phyloP scores from a whole-genome alignment of 495 filamentous ascomycete genomes.

The Articulospora tetracladia region DNA sequence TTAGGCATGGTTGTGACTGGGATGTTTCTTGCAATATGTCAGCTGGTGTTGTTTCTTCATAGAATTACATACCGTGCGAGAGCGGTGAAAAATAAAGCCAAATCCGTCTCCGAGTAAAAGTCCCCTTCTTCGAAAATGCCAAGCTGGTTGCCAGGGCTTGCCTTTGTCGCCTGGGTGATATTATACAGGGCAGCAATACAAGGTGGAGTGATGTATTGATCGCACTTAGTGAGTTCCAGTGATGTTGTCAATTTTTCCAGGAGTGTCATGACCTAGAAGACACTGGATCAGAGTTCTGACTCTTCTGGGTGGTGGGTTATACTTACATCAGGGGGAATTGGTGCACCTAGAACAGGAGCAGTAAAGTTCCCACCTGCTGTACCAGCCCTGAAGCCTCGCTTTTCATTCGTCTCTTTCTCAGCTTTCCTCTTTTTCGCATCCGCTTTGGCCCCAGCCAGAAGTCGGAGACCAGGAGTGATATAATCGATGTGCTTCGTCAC shows the following conservation, averaged over 20 bases:
- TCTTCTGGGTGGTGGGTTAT: background rate
- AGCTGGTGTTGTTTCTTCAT: background rate
- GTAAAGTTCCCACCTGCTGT: background rate
- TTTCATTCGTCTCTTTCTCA: background rate
- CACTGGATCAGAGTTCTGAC: background rate
- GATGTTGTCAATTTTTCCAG: background rate
- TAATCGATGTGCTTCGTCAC: slow-evolving; percentile 16
- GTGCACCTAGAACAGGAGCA: background rate
- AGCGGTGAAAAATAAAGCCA: slow-evolving; percentile 55
- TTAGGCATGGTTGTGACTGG: slow-evolving; percentile 20
- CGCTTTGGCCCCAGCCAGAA: background rate
- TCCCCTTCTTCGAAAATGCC: slow-evolving; percentile 29
- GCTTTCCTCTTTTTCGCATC: background rate
- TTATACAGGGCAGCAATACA: slow-evolving; percentile 26
- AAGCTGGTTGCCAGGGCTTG: slow-evolving; percentile 22
- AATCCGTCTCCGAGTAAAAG: slow-evolving; percentile 46
- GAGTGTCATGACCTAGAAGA: background rate
- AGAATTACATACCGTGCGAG: slow-evolving; percentile 24
- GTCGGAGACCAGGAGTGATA: slow-evolving; percentile 17
- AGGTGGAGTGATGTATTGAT: slow-evolving; percentile 10
- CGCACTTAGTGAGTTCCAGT: background rate
- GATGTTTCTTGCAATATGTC: slow-evolving; percentile 5
- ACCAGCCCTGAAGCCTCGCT: background rate
- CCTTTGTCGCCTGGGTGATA: slow-evolving; percentile 4
- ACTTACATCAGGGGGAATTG: background rate